Conservation (phyloP, 2,329 filamentous ascomycete genomes). For the Emmonsia crescens region DNA sequence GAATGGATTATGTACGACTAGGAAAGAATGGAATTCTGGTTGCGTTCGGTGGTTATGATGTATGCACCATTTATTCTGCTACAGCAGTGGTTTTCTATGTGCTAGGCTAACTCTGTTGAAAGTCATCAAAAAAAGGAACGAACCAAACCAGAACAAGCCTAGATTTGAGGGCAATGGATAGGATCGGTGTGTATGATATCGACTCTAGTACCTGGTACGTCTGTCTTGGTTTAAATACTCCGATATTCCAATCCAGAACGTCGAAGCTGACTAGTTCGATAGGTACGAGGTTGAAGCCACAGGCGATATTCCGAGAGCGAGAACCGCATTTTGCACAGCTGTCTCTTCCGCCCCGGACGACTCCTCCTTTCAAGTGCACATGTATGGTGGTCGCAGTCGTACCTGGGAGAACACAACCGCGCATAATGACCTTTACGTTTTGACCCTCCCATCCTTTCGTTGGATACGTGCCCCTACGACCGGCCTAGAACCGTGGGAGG, state of each 20-base stretch:
- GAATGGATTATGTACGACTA: slow-evolving; percentile 6
- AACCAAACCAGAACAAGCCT: neutral
- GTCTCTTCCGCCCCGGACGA: slow-evolving; percentile 2
- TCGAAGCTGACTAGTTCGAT: neutral
- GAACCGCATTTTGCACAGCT: slow-evolving; percentile 5
- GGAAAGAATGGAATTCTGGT: slow-evolving; percentile 4
- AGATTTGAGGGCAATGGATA: slow-evolving; percentile 2
- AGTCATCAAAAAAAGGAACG: neutral
- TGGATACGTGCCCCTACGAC: slow-evolving; percentile 1
- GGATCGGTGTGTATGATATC: slow-evolving; percentile 3
- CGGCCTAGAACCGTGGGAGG: neutral
- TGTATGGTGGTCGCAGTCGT: slow-evolving; percentile 5
- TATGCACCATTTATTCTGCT: neutral
- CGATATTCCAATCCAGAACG: neutral
- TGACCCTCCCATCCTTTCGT: slow-evolving; percentile 4
- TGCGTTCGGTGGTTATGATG: slow-evolving; percentile 7
- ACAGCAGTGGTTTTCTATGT: neutral
- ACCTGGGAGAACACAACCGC: neutral
- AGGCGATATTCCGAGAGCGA: neutral
- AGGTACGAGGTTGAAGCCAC: slow-evolving; percentile 4
- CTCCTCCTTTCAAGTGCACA: slow-evolving; percentile 3
- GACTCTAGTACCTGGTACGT: slow-evolving; percentile 5
- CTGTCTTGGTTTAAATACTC: neutral
- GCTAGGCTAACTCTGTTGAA: neutral
- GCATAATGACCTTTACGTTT: slow-evolving; percentile 1